Base-by-base conservation (phyloP, 2,329 filamentous ascomycete species). In the Fusarium sp. region DNA sequence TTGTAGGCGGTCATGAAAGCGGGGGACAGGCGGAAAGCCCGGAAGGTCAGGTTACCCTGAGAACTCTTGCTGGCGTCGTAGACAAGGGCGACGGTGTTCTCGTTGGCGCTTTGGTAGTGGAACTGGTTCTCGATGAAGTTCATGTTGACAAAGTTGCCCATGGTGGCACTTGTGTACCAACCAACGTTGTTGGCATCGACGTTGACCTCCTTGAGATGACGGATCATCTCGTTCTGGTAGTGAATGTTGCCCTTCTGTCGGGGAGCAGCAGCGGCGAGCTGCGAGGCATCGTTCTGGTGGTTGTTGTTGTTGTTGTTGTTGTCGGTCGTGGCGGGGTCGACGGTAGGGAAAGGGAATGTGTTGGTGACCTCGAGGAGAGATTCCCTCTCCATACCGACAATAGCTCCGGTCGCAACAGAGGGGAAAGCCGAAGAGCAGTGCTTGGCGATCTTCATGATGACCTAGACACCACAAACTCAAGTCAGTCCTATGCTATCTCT, bases 361-460 rank as follows among this genome's bases (percentile, higher is more conserved):
- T 98, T 98, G 74, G 96, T 98, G 82, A 98, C 85, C 83, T 98
- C 91, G 67, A 98, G 88, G 62, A 90, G 86, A 70, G 89, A 88
- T 71, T 91, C 89, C 75, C 88, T 88, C 81, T 98, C 95, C 92
- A 98, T 94, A 74, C 96, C 96, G 63, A 97, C 94, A 65, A 97
- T 88, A 67, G 92, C 93, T 67, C 95, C 95, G 56, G 94, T 97
- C 58, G 94, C 93, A 57, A 90, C 90, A 52, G 93, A 95, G 48
- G 95, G 95, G 83, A 97, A 97, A 55, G 88, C 87, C 75, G 92
- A 88, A 59, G 93, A 91, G 83, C 92, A 93, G 85, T 97, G 94
- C 83, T 96, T 97, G 82, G 96, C 94, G 79, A 98, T 94, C 86
- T 97, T 97, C 92, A 97, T 95, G 74, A 97, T 92, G 76, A 96